Conservation (phyloP, 495 filamentous ascomycete species). For the Pyronema omphalodes region DNA sequence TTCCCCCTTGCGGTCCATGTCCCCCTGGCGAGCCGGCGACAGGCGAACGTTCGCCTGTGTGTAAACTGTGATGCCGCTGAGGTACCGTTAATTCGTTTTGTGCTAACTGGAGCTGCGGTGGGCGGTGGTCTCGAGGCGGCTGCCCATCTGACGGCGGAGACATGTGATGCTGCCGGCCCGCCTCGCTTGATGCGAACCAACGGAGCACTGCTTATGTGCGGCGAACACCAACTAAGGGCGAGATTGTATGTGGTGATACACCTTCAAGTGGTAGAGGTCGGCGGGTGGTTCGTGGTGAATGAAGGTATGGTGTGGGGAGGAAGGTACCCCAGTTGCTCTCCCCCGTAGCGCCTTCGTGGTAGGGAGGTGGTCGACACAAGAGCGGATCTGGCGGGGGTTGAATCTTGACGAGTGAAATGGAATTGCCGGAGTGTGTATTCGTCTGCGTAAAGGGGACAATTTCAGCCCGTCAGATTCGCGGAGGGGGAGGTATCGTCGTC, state of each 20-base stretch:
- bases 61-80: slow-evolving; percentile 14
- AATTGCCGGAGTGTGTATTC: too few species aligned
- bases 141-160: slow-evolving; percentile 22
- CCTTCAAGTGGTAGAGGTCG: neutral
- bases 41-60: slow-evolving; percentile 13
- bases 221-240: too few species aligned
- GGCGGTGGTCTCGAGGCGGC: slow-evolving; percentile 4
- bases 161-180: slow-evolving; percentile 18
- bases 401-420: neutral
- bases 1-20: neutral
- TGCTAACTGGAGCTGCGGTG: slow-evolving; percentile 16
- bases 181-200: neutral
- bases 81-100: slow-evolving; percentile 14
- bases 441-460: too few species aligned
- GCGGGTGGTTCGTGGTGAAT: neutral
- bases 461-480: slow-evolving; percentile 1
- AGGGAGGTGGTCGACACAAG: too few species aligned
- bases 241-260: too few species aligned
- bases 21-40: slow-evolving; percentile 10
- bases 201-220: too few species aligned
- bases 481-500: slow-evolving; percentile 15
- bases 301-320: neutral
- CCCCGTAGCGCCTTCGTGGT: too few species aligned
- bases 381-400: neutral
- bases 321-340: too few species aligned